phyloP scores from a whole-genome alignment of 2,329 filamentous ascomycete species.

The Alternaria arborescens region DNA sequence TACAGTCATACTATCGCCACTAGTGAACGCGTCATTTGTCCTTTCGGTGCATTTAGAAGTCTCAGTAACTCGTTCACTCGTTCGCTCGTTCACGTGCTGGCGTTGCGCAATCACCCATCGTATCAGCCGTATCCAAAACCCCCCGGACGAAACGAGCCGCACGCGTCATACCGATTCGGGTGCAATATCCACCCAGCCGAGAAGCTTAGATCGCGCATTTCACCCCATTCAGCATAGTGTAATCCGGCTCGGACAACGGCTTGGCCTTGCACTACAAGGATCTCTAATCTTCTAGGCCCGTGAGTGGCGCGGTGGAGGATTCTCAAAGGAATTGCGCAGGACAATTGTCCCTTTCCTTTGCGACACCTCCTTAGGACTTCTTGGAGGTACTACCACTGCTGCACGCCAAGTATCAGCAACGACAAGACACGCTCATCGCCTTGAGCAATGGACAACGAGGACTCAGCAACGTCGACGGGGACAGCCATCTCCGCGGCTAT shows the following conservation, averaged over 20 bases:
- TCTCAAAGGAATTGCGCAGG: slow-evolving; percentile 8
- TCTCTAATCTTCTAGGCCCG: slow-evolving; percentile 13
- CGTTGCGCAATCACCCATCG: slow-evolving; percentile 6
- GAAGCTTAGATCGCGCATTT: slow-evolving; percentile 1
- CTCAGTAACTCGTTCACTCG: background rate
- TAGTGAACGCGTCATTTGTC: background rate
- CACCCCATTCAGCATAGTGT: slow-evolving; percentile 1
- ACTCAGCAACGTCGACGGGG: slow-evolving; percentile 21
- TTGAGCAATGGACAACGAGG: slow-evolving; percentile 25
- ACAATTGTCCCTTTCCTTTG: slow-evolving; percentile 4
- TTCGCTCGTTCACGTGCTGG: background rate
- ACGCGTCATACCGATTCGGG: slow-evolving; percentile 6
- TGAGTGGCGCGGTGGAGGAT: slow-evolving; percentile 13
- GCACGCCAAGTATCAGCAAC: slow-evolving; percentile 8
- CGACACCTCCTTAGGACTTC: slow-evolving; percentile 3
- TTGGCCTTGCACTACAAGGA: slow-evolving; percentile 5
- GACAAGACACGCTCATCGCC: slow-evolving; percentile 19
- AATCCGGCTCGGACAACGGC: background rate
- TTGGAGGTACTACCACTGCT: slow-evolving; percentile 6
- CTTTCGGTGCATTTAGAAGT: background rate
- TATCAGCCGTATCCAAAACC: slow-evolving; percentile 9
- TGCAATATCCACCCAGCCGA: slow-evolving; percentile 3
- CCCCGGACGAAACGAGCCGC: slow-evolving; percentile 9
- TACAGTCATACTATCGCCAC: background rate
- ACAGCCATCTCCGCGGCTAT: slow-evolving; percentile 27